phyloP scores from a whole-genome alignment of 139 green algal genomes.

The Pycnococcus provasolii region DNA sequence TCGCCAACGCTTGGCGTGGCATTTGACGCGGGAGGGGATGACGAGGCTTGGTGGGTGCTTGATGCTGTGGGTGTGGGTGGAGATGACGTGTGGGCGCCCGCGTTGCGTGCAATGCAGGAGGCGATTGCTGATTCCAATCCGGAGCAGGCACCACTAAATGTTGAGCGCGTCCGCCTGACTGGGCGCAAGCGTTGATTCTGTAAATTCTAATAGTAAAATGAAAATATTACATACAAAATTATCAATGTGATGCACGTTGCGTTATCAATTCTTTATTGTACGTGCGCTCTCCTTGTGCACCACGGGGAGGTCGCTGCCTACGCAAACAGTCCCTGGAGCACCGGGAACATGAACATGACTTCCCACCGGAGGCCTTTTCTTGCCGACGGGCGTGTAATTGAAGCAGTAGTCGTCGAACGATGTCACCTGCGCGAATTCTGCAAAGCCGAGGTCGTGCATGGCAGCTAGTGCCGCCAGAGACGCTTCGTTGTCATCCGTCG shows the following conservation, averaged over 20 bases:
- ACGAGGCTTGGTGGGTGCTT: too few relatives aligned
- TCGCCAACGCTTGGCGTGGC: constrained; percentile 3
- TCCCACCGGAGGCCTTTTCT: neutral
- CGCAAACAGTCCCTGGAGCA: constrained; percentile 2
- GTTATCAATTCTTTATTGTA: neutral
- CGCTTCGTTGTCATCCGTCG: neutral
- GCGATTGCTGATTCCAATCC: too few relatives aligned
- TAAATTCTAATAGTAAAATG: too few relatives aligned
- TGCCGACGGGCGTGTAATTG: neutral
- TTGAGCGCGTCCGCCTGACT: too few relatives aligned
- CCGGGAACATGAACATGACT: neutral
- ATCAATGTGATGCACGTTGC: too few relatives aligned
- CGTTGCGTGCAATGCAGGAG: too few relatives aligned
- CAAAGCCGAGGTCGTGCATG: neutral
- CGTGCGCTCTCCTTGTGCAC: neutral
- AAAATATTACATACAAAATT: too few relatives aligned
- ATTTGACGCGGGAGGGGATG: too few relatives aligned
- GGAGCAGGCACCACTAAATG: too few relatives aligned
- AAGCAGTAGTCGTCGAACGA: neutral
- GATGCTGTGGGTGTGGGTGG: too few relatives aligned
- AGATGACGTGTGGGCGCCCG: too few relatives aligned
- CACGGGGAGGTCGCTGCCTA: neutral
- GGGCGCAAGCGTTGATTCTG: too few relatives aligned
- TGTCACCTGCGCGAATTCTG: neutral
- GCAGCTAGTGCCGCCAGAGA: neutral